Evolutionary conservation across 768 basidiomycete genomes (phyloP).

Genomic region (Mycena latifolia): DNA sequence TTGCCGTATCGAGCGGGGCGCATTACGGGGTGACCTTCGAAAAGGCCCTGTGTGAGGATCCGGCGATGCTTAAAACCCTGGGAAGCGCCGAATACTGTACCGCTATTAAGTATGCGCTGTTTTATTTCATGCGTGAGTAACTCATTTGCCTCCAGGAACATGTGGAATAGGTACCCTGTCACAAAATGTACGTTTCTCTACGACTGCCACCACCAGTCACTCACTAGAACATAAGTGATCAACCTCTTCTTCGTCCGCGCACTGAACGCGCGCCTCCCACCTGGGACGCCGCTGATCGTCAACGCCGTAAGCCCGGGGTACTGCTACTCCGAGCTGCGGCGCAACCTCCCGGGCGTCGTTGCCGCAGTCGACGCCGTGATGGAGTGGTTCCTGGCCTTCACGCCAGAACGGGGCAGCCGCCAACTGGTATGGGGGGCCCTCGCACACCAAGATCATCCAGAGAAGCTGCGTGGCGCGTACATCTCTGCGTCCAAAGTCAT

Average conservation of each 20-base stretch:
- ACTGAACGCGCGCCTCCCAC: neutral
- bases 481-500: neutral
- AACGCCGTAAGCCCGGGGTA: neutral
- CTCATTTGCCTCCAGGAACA: neutral
- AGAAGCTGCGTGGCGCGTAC: neutral
- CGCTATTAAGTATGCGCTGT: neutral
- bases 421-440: neutral
- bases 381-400: neutral
- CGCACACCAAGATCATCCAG: neutral
- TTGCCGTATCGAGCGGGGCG: constrained; percentile 43
- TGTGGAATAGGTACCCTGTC: neutral
- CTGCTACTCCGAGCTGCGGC: constrained; percentile 8
- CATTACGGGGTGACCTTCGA: constrained; percentile 36
- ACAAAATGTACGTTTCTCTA: neutral
- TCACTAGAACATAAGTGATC: neutral
- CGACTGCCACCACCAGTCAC: too few relatives aligned
- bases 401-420: neutral
- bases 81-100: neutral
- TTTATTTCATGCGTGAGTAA: too few relatives aligned
- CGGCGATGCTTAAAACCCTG: constrained; percentile 1
- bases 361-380: neutral
- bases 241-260: constrained; percentile 1
- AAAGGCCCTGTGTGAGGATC: constrained; percentile 7
- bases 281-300: neutral
- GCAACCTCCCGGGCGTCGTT: neutral